phyloP scores from a whole-genome alignment of 768 basidiomycete species.

The Clathrus columnatus region DNA sequence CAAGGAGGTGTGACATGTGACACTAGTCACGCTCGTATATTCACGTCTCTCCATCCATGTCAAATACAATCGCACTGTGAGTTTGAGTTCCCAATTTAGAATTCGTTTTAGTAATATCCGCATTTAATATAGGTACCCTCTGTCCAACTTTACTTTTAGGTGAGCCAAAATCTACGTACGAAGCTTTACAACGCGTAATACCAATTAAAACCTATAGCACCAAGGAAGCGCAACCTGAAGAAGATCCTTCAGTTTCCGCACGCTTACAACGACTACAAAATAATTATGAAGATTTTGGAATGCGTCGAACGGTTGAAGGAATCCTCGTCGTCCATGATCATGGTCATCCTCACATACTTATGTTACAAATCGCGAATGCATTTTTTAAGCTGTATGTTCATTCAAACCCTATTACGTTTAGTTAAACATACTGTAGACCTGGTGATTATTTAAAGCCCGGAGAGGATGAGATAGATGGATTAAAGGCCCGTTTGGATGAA shows the following conservation, averaged over 20 bases:
- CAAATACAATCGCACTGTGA: conserved; percentile 21
- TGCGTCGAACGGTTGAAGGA: conserved; percentile 90
- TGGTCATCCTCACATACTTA: conserved; percentile 94
- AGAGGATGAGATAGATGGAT: conserved; percentile 86
- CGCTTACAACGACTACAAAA: conserved; percentile 89
- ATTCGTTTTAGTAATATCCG: background rate
- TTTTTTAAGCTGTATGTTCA: conserved; percentile 93
- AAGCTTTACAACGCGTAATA: background rate
- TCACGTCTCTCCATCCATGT: conserved; percentile 12
- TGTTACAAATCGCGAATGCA: conserved; percentile 97
- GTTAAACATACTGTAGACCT: conserved; percentile 59
- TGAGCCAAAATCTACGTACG: conserved; percentile 20
- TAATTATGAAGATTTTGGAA: conserved; percentile 95
- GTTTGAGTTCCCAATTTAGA: too few relatives aligned
- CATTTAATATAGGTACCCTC: conserved; percentile 49
- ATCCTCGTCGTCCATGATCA: conserved; percentile 91
- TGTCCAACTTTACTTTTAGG: conserved; percentile 93
- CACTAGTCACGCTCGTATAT: too few relatives aligned
- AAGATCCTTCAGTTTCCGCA: conserved; percentile 92
- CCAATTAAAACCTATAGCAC: too few relatives aligned
- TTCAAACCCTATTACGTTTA: background rate
- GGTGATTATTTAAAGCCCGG: conserved; percentile 98
- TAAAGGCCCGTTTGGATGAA: conserved; percentile 82
- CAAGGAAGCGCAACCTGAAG: conserved; percentile 94
- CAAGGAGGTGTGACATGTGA: too few relatives aligned